phyloP scores from a whole-genome alignment of 192 early-diverging fungal species.

The Martensiomyces pterosporus region DNA sequence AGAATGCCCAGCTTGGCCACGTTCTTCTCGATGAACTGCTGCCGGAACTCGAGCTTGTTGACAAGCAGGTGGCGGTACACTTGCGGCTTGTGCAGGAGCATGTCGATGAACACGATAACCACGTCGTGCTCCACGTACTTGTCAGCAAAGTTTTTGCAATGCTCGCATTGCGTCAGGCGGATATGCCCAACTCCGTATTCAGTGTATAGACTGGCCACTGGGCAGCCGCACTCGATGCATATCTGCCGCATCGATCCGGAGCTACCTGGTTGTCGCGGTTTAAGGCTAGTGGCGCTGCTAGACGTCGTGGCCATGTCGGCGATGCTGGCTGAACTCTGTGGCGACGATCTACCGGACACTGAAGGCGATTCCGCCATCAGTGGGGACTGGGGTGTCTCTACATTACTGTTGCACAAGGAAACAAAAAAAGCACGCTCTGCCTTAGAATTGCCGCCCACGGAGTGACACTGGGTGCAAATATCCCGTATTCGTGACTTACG shows the following conservation, averaged over 20 bases:
- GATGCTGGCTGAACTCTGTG: not conserved
- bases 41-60: slow-evolving; percentile 65
- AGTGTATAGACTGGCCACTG: slow-evolving; percentile 68
- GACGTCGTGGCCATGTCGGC: too few relatives aligned
- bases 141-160: slow-evolving; percentile 80
- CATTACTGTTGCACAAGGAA: not conserved
- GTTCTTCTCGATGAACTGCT: slow-evolving; percentile 52
- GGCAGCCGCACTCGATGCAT: slow-evolving; percentile 75
- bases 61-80: slow-evolving; percentile 84
- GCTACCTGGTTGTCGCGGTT: too few relatives aligned
- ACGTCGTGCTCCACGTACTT: slow-evolving; percentile 91
- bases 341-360: slow-evolving; percentile 16
- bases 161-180: slow-evolving; percentile 72
- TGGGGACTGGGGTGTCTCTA: slow-evolving; percentile 42
- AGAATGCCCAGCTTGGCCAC: slow-evolving; percentile 74
- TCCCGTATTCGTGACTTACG: too few relatives aligned
- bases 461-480: too few relatives aligned
- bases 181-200: slow-evolving; percentile 83
- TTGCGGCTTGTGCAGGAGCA: slow-evolving; percentile 82
- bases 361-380: slow-evolving; percentile 32
- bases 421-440: slow-evolving; percentile 3
- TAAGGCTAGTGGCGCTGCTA: too few relatives aligned
- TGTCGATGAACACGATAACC: slow-evolving; percentile 85
- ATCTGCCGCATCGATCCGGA: slow-evolving; percentile 15
- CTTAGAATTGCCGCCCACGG: too few relatives aligned